Conservation (phyloP, 306 rosid genomes). For the Castanopsis chinensis region DNA sequence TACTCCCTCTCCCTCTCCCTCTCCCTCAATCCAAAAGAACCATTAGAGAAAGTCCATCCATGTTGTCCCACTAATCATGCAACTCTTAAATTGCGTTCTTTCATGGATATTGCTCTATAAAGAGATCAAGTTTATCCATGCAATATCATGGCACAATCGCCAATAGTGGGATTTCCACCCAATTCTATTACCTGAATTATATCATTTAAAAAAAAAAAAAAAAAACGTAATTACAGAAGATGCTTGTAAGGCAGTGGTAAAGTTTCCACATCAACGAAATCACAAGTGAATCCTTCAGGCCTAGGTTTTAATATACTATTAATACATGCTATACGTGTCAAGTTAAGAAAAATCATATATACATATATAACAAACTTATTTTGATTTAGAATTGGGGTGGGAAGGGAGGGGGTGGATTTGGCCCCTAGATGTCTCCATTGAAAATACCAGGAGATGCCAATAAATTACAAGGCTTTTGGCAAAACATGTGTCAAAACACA, state of each 20-base stretch:
- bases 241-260: background rate
- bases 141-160: slow-evolving; percentile 84
- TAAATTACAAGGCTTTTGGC: no score
- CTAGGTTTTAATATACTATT: background rate
- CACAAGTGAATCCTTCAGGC: background rate
- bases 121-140: background rate
- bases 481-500: background rate
- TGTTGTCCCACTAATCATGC: background rate
- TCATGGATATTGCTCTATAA: background rate
- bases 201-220: background rate
- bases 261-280: background rate
- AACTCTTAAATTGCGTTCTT: background rate
- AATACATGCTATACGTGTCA: background rate
- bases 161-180: slow-evolving; percentile 87
- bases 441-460: rapidly evolving
- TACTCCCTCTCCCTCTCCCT: rapidly evolving
- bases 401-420: no score
- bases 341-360: background rate
- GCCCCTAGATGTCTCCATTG: rapidly evolving
- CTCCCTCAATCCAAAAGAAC: no score
- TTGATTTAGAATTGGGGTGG: no score
- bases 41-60: background rate
- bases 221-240: background rate
- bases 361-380: no score
- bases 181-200: slow-evolving; percentile 72